Evolutionary conservation across 2,329 filamentous ascomycete genomes (phyloP), one percentile per base, ranked within the genome.

Genomic region (Gaeumannomyces tritici): DNA sequence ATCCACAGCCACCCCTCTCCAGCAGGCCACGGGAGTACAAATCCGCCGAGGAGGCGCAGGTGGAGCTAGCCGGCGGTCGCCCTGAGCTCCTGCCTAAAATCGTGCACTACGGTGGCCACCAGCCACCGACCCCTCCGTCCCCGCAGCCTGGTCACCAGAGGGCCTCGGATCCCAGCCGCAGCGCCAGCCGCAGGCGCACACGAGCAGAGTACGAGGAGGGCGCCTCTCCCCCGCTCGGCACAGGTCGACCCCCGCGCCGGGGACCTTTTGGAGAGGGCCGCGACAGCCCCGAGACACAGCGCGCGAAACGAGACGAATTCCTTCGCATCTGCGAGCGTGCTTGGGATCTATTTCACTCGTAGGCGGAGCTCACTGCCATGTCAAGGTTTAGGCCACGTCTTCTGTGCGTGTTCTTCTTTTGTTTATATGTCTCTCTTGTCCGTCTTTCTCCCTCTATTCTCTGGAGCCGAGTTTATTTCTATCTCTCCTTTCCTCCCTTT

Each of bases 291-390:
- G 92, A 95, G 69, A 91, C 87, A 7, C 88, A 91, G 73, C 83
- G 85, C 69, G 88, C 84, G 71, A 98, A 98, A 85, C 92, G 92
- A 72, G 92, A 96, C 56, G 91, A 96, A 73, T 99, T 99, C 71
- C 79, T 99, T 66, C 80, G 84, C 62, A 78, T 98, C 60, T 97
- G 93, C 73, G 87, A 91, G 68, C 83, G 91, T 70, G 95, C 95
- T 11, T 99, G 95, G 95, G 95, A 99, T 77, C 76, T 99, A 31
- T 96, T 98, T 76, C 95, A 98, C 79, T 96, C 92, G 65, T 97
- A 77, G 84, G 21, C 29, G 8, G 18, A 21, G 42, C 15, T 21
- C 8, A 7, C n/a, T n/a, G 21, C n/a, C 18, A 6, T 47, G 7
- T n/a, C 5, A 5, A 21, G n/a, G 18, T n/a, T 2, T n/a, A 21